Percentiles rank a stretch among this genome's conserved stretches.
Evolutionary conservation across 2,329 filamentous ascomycete species (phyloP).

Genomic region (Ascocoryne sarcoides): DNA sequence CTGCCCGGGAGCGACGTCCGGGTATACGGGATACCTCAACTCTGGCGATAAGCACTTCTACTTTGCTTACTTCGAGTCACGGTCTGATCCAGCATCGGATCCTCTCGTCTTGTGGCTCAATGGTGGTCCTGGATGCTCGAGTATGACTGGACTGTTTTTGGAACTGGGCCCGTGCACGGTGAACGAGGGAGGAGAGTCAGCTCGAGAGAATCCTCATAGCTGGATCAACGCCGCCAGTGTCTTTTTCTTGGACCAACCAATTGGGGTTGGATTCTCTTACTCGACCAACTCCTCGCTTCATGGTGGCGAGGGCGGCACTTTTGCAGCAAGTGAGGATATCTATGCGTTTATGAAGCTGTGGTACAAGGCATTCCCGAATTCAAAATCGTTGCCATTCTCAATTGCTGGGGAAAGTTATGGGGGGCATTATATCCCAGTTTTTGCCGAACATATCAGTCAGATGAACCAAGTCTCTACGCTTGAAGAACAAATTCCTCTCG

Average conservation of each 20-base stretch:
- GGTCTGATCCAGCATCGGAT: slow-evolving; percentile 32
- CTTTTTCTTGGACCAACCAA: slow-evolving; percentile 48
- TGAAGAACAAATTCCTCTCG: slow-evolving; percentile 33
- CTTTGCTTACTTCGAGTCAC: slow-evolving; percentile 35
- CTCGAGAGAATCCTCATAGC: slow-evolving; percentile 45
- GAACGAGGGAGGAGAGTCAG: slow-evolving; percentile 36
- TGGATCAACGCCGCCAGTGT: slow-evolving; percentile 52
- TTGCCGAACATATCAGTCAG: slow-evolving; percentile 35
- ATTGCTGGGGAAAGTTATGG: slow-evolving; percentile 42
- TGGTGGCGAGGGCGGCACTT: slow-evolving; percentile 31
- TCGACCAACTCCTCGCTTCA: no score
- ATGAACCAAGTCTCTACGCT: slow-evolving; percentile 35
- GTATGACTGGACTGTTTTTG: slow-evolving; percentile 51
- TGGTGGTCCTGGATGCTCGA: slow-evolving; percentile 54
- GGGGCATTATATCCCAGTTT: slow-evolving; percentile 40
- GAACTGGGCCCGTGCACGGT: slow-evolving; percentile 42
- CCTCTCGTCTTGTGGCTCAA: slow-evolving; percentile 54
- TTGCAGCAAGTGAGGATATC: slow-evolving; percentile 38
- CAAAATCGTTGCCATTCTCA: slow-evolving; percentile 32
- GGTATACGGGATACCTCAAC: slow-evolving; percentile 23
- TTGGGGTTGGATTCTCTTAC: slow-evolving; percentile 59
- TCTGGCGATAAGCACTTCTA: slow-evolving; percentile 33
- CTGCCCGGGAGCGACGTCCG: slow-evolving; percentile 17
- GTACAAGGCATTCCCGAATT: slow-evolving; percentile 36
- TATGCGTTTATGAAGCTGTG: slow-evolving; percentile 39